Evolutionary conservation across 2,329 filamentous ascomycete genomes (phyloP).

Genomic region (Phialophora expanda): DNA sequence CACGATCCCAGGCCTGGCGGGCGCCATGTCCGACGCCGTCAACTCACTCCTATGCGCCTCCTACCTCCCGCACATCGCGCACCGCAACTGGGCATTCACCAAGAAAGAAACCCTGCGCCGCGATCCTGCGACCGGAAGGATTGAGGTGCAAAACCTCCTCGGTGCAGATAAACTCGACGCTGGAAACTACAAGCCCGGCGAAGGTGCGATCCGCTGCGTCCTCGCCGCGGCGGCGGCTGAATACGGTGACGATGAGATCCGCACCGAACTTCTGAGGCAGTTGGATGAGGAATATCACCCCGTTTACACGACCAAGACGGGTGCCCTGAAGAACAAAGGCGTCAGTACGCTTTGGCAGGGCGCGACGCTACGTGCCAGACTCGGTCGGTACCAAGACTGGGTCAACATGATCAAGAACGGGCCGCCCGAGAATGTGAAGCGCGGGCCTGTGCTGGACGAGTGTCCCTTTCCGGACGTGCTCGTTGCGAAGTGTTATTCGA

Average conservation of each 20-base stretch:
- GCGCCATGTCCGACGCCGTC: conserved; percentile 29
- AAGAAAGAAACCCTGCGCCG: conserved; percentile 28
- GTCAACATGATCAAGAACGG: conserved; percentile 22
- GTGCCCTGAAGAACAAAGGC: conserved; percentile 29
- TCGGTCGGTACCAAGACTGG: conserved; percentile 30
- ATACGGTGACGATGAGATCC: conserved; percentile 30
- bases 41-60: conserved; percentile 34
- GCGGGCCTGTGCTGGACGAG: conserved; percentile 25
- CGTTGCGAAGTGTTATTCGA: conserved; percentile 27
- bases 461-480: conserved; percentile 29
- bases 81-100: conserved; percentile 36
- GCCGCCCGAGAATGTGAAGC: conserved; percentile 14
- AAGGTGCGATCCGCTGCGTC: conserved; percentile 24
- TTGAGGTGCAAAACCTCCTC: conserved; percentile 28
- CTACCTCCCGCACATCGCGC: conserved; percentile 32
- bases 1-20: conserved; percentile 31
- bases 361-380: conserved; percentile 12
- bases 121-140: conserved; percentile 21
- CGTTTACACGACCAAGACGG: conserved; percentile 21
- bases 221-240: conserved; percentile 28
- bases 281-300: conserved; percentile 34
- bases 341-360: conserved; percentile 23
- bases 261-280: conserved; percentile 24
- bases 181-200: conserved; percentile 33
- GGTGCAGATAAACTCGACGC: conserved; percentile 36